Conservation (phyloP, 345 rosid species). For the Syzygium grande region DNA sequence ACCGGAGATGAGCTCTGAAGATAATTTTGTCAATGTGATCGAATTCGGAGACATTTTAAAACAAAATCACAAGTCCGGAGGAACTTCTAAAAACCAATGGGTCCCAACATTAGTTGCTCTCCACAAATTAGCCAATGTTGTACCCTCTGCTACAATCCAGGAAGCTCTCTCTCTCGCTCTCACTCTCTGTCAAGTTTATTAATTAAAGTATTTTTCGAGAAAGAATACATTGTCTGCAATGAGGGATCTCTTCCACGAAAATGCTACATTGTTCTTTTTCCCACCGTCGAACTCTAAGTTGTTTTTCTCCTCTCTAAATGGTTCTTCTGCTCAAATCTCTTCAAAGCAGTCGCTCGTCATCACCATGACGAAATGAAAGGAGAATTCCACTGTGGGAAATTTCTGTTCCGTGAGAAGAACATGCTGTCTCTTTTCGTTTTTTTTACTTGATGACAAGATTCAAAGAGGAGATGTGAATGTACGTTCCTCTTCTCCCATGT, state of each 20-base stretch:
- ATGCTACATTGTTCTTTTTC: no score
- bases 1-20: not conserved
- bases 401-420: no score
- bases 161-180: not conserved
- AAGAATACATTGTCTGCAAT: not conserved
- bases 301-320: no score
- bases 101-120: not conserved
- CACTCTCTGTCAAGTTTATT: no score
- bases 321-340: no score
- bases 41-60: no score
- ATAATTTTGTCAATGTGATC: no score
- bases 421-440: no score
- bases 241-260: not conserved
- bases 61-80: no score
- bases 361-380: not conserved
- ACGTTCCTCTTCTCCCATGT: not conserved
- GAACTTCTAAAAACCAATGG: no score
- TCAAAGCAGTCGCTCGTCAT: not conserved
- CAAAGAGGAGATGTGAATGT: not conserved
- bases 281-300: no score
- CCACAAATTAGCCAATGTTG: not conserved
- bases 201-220: not conserved
- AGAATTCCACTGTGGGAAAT: not conserved
- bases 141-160: not conserved
- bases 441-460: no score